phyloP scores from a whole-genome alignment of 2,329 filamentous ascomycete genomes.

The Trichophaea hybrida region DNA sequence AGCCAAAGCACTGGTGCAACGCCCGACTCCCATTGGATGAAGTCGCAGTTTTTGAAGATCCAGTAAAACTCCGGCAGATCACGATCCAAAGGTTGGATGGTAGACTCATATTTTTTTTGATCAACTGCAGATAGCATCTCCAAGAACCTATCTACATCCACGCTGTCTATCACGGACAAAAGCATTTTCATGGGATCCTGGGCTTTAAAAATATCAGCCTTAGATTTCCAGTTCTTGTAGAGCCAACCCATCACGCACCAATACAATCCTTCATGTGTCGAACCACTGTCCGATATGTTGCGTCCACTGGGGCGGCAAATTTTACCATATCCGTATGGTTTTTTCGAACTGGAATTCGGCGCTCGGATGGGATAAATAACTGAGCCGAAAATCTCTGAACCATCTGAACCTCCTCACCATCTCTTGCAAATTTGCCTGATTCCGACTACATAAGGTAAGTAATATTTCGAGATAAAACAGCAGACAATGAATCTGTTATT shows the following conservation, averaged over 20 bases:
- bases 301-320: not conserved
- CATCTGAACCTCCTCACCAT: not conserved
- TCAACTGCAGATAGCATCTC: not conserved
- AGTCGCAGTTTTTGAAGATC: not conserved
- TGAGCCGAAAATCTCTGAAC: not conserved
- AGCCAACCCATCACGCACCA: too few relatives aligned
- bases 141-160: not conserved
- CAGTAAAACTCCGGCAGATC: not conserved
- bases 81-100: not conserved
- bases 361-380: too few relatives aligned
- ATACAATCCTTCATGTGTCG: conserved; percentile 2
- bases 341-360: not conserved
- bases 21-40: too few relatives aligned
- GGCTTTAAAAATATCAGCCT: too few relatives aligned
- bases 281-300: not conserved
- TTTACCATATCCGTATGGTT: conserved; percentile 7
- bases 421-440: conserved; percentile 1
- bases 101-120: not conserved
- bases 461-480: not conserved
- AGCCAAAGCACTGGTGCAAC: not conserved
- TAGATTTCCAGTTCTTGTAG: too few relatives aligned
- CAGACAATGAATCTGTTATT: not conserved
- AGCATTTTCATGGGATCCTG: too few relatives aligned
- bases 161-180: not conserved
- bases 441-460: not conserved